phyloP scores from a whole-genome alignment of 1,284 basidiomycete genomes.

The Rugosomyces carneus region DNA sequence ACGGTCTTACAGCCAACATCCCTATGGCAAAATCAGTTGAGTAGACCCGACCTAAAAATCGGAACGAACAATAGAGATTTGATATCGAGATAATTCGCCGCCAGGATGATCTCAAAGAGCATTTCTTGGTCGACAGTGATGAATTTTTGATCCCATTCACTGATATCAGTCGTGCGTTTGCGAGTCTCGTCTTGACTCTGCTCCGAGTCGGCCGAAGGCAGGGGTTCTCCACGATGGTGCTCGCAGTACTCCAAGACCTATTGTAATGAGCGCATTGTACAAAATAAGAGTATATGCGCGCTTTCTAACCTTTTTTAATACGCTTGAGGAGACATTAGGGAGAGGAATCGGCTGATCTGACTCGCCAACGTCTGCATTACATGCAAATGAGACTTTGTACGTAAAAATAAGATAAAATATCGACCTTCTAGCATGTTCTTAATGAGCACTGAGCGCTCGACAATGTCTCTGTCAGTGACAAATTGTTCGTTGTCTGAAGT shows the following conservation, averaged over 20 bases:
- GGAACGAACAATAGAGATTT: slow-evolving; percentile 87
- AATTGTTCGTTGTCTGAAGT: slow-evolving; percentile 97
- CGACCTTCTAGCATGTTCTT: slow-evolving; percentile 99
- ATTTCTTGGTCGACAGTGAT: slow-evolving; percentile 96
- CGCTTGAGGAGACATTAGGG: slow-evolving; percentile 94
- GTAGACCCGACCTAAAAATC: background rate
- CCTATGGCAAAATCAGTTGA: slow-evolving; percentile 34
- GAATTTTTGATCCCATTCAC: slow-evolving; percentile 99
- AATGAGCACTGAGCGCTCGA: slow-evolving; percentile 93
- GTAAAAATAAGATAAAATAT: slow-evolving; percentile 3
- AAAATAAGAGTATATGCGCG: slow-evolving; percentile 7
- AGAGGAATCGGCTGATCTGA: slow-evolving; percentile 92
- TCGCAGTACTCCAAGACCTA: slow-evolving; percentile 99
- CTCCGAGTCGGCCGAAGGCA: slow-evolving; percentile 83
- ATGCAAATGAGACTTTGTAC: slow-evolving; percentile 11
- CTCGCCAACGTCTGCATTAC: slow-evolving; percentile 81
- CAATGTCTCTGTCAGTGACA: slow-evolving; percentile 90
- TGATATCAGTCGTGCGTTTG: slow-evolving; percentile 95
- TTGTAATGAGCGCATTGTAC: slow-evolving; percentile 11
- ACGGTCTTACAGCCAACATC: slow-evolving; percentile 99
- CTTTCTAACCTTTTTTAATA: slow-evolving; percentile 83
- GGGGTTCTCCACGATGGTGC: slow-evolving; percentile 94
- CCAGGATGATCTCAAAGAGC: slow-evolving; percentile 99
- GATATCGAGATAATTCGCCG: slow-evolving; percentile 99
- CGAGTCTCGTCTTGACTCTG: slow-evolving; percentile 87